Base-by-base conservation (phyloP, 331 rosid genomes). In the Arachis monticola region DNA sequence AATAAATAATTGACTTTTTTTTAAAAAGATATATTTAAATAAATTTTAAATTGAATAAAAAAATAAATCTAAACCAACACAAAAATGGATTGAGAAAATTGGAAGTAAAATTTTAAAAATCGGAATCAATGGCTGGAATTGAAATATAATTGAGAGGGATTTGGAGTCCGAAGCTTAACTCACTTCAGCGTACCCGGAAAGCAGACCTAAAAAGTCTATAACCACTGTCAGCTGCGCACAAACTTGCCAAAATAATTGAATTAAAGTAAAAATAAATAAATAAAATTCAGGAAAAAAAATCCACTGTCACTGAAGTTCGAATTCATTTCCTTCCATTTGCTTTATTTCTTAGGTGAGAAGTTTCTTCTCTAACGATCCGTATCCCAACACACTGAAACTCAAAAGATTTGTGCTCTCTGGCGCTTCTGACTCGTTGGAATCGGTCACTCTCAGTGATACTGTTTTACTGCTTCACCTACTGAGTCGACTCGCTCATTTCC, bases 151-250 rank as follows among this genome's bases (percentile, higher is more conserved):
- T 78, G 5, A 84, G 6, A 8, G 14, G 14, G 0, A 27, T 63
- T 65, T 84, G 58, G 77, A 79, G 60, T 89, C 88, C 97, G 89
- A 17, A 12, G 51, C 86, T 22, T 22, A 22, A 22, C 27, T 22
- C 27, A 22, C 27, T 22, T 22, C 27, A 22, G 92, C 94, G 87
- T 89, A 68, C 77, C 65, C 73, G 77, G 75, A 83, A 87, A 87
- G 91, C 97, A 77, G 85, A 83, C 77, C 87, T 51, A 66, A 72
- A 72, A 79, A 76, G 45, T 41, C 45, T 41, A 41, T 3, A 69
- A 81, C 64, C 31, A 61, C 76, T 31, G 10, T 38, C 58, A 41
- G 70, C 75, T 6, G 62, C 72, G 22, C 80, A 17, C 47, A 4
- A 8, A 13, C 27, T 64, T 42, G n/a, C 32, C 42, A 62, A 32